A percentile compares a stretch with the other conserved stretches of the same genome.
phyloP scores from a whole-genome alignment of 305 asterid genomes.

The Coffea humblotiana region DNA sequence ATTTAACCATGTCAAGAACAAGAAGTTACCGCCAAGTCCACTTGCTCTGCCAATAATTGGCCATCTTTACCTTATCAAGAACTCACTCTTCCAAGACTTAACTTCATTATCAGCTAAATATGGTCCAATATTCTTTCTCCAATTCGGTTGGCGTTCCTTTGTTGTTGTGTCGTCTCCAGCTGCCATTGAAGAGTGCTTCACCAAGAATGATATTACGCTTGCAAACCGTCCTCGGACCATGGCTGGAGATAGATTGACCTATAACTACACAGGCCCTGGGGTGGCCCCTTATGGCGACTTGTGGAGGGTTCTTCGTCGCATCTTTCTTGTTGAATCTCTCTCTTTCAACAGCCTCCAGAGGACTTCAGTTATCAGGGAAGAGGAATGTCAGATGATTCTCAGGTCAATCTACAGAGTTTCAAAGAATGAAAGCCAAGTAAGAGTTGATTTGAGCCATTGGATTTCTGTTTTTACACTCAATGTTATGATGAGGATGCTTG shows the following conservation, averaged over 20 bases:
- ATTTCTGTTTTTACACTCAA: constrained; percentile 4
- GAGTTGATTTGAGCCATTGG: no score
- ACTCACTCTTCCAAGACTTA: constrained; percentile 15
- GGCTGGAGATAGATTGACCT: constrained; percentile 19
- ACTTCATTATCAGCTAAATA: constrained; percentile 16
- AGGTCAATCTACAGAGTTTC: constrained; percentile 5
- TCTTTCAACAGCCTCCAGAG: constrained; percentile 1
- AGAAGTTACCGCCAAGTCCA: no score
- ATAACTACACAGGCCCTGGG: constrained; percentile 13
- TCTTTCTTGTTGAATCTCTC: no score
- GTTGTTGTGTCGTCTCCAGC: no score
- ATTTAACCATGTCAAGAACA: no score
- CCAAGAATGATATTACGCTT: no score
- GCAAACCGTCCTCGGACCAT: no score
- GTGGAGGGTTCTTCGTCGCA: no score
- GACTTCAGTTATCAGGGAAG: constrained; percentile 20
- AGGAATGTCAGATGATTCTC: constrained; percentile 12
- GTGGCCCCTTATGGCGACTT: constrained; percentile 18
- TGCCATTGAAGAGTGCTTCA: no score
- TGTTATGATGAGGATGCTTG: constrained; percentile 14
- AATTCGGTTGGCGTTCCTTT: no score
- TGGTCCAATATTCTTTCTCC: constrained; percentile 18
- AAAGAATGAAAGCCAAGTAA: neutral
- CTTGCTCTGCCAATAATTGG: no score
- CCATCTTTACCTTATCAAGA: no score